Base-by-base conservation (phyloP, 192 early-diverging fungal species). In the Backusella circina region DNA sequence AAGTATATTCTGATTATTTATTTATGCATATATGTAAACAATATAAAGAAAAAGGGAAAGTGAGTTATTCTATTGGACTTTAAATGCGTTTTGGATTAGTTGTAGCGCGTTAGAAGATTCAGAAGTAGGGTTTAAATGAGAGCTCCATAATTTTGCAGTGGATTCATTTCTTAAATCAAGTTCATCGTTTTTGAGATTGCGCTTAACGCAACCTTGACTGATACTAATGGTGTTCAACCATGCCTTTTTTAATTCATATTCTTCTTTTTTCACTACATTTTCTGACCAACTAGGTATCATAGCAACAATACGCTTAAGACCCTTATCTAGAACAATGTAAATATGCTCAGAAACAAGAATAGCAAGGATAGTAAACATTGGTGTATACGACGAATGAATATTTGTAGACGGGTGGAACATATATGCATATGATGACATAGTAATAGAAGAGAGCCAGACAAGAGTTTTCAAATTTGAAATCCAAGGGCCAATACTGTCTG, bases 371-470 rank as follows among this genome's bases (percentile, higher is more conserved):
- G 79, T 74, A 51, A 70, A 66, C 26, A 81, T 30, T 18, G 75
- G 83, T 31, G 78, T 72, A 67, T 77, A 80, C 47, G 67, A 0
- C 16, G 82, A 76, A 72, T 83, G 72, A 23, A 77, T 68, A 32
- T 77, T 57, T 9, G 82, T 83, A 5, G 77, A 67, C 33, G 84
- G 78, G 67, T 85, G 82, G 80, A 87, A 90, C 3, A 90, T 47
- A 57, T 90, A 88, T 2, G 84, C 73, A 51, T 87, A 82, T 1
- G 88, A 90, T 15, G 86, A 82, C 39, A 84, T 88, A 5, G 88
- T 90, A 66, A 90, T 78, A 15, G 88, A 87, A 35, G 88, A 86
- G 26, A 90, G 77, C 87, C 86, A 90, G 3, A 83, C 75, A 15
- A 90, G 68, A 32, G 79, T 68, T 35, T 82, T 65, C 71, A 83